Percentiles rank a stretch among this genome's conserved stretches.
phyloP scores from a whole-genome alignment of 306 rosid species.

The Datisca glomerata region DNA sequence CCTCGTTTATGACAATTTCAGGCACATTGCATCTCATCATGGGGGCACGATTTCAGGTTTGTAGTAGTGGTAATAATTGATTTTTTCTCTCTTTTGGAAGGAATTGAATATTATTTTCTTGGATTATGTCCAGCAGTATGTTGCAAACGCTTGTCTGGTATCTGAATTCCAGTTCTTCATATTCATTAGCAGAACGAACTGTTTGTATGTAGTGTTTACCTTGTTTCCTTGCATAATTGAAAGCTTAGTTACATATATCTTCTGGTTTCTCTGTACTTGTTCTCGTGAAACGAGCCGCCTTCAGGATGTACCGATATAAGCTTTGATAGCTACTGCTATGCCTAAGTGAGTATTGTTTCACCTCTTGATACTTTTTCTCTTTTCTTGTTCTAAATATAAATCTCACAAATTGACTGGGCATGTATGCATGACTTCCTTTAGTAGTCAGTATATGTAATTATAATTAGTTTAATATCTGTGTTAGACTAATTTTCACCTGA shows the following conservation, averaged over 20 bases:
- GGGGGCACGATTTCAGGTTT: conserved; percentile 99
- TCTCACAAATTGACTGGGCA: no score
- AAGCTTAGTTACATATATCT: not conserved
- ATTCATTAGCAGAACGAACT: not conserved
- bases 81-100: not conserved
- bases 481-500: no score
- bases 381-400: not conserved
- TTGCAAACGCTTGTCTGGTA: not conserved
- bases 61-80: conserved; percentile 11
- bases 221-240: not conserved
- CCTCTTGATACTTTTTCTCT: not conserved
- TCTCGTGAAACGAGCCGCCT: conserved; percentile 38
- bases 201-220: not conserved
- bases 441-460: no score
- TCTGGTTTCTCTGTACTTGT: not conserved
- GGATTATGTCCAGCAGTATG: not conserved
- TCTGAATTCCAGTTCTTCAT: no score
- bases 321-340: conserved; percentile 86
- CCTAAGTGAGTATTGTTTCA: conserved; percentile 65
- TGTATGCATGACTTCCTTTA: no score
- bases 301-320: conserved; percentile 72
- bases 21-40: conserved; percentile 95
- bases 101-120: not conserved
- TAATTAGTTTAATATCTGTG: no score
- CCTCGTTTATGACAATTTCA: conserved; percentile 30